These are phyloP conservation scores for Priceomyces castillae DNA, from an alignment of 805 yeast species.

Conservation along the genomic window DNA sequence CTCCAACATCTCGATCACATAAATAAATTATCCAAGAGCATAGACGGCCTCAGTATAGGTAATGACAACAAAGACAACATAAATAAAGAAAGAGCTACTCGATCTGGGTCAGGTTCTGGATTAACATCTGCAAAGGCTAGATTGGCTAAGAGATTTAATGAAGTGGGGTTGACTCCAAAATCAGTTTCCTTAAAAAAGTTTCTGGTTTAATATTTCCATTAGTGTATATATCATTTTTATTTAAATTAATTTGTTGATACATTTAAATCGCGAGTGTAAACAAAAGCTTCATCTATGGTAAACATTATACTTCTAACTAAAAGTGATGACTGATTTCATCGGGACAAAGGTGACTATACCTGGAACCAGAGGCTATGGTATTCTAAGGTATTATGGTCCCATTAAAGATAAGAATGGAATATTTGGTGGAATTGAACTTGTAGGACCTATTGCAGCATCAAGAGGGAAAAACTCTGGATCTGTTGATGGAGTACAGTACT, in stretches of 20 bases:
- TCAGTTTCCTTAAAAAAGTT: background rate
- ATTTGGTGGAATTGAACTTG: constrained; percentile 84
- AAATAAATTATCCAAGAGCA: constrained; percentile 11
- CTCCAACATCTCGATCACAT: constrained; percentile 12
- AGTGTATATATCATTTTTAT: background rate
- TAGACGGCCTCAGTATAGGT: constrained; percentile 1
- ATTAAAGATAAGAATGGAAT: constrained; percentile 69
- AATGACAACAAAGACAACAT: background rate
- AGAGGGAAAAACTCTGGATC: constrained; percentile 87
- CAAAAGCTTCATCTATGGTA: background rate
- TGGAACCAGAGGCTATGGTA: constrained; percentile 64
- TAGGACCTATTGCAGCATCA: constrained; percentile 54
- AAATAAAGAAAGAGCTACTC: background rate
- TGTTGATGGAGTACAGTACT: constrained; percentile 68
- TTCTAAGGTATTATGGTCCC: constrained; percentile 66
- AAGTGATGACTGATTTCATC: constrained; percentile 27
- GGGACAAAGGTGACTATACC: constrained; percentile 51
- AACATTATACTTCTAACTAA: background rate
- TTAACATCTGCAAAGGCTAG: background rate
- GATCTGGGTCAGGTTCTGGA: background rate
- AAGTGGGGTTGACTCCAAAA: background rate
- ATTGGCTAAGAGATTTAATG: background rate
- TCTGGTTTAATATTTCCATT: background rate
- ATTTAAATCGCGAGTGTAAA: constrained; percentile 1
- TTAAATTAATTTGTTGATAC: background rate